Base-by-base conservation (phyloP, 768 basidiomycete species). In the Kwoniella europaea region DNA sequence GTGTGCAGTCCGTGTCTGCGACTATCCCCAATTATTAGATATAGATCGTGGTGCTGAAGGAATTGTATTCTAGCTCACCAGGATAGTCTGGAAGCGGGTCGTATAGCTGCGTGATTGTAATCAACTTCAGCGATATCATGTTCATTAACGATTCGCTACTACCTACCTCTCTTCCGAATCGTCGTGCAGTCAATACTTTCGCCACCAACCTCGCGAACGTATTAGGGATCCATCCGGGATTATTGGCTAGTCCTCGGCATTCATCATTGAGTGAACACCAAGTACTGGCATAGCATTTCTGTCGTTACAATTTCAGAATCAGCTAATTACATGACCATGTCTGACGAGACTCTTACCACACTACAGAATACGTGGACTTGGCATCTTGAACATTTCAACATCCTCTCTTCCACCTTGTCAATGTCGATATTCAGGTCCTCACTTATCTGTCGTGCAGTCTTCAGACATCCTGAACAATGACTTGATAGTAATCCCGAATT, bases 381-480 rank as follows among this genome's bases (percentile, higher is more conserved):
- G 24, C 65, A 67, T n/a, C 57, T 46, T 20, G 29, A 20, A 52
- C 65, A 67, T 6, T 20, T n/a, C 16, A 67, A 16, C 65, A 55
- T 67, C 22, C 20, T 44, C 15, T 29, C 42, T 44, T 58, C 24
- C 29, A 29, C 41, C 13, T 3, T 4, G 5, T 20, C 22, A 12
- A 43, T 42, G 9, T 22, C 15, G 4, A 50, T 43, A 27, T 35
- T 22, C 10, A 2, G 6, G 9, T 56, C 42, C 18, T 67, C 56
- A 27, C 24, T 46, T 13, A 67, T 44, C 13, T 56, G 53, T 12
- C 44, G 4, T 9, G 29, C 56, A 42, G 29, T 18, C 20, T 29
- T 20, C 6, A 67, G 20, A 67, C 65, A 67, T 4, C 65, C 65
- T 59, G 53, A 55, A 35, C 65, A 67, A 10, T 67, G 65, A 24